Conservation (phyloP, 2,329 filamentous ascomycete genomes). For the Fusarium miscanthi region DNA sequence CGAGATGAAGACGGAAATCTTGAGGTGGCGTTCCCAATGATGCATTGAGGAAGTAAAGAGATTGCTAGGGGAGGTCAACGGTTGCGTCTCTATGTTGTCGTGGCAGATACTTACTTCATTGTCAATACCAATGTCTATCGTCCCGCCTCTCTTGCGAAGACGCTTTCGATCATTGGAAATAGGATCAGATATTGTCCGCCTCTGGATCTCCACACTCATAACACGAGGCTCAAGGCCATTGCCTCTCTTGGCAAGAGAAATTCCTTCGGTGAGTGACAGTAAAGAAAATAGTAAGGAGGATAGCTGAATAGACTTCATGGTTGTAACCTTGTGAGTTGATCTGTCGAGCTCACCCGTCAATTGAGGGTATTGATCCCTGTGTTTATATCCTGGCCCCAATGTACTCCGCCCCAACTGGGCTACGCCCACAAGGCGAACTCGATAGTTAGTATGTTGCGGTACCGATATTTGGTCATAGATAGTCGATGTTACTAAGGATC, state of each 20-base stretch:
- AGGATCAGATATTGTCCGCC: conserved; percentile 53
- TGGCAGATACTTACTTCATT: conserved; percentile 61
- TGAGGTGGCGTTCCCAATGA: conserved; percentile 72
- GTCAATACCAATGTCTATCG: conserved; percentile 60
- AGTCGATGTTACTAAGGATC: neutral
- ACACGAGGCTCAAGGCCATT: conserved; percentile 54
- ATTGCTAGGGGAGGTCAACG: conserved; percentile 56
- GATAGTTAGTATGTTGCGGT: neutral
- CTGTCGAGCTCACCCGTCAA: neutral
- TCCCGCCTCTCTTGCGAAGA: conserved; percentile 54
- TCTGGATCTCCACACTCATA: conserved; percentile 58
- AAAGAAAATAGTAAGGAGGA: conserved; percentile 42
- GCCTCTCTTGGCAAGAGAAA: conserved; percentile 45
- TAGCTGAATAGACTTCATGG: conserved; percentile 52
- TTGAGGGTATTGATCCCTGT: neutral
- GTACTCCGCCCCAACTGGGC: neutral
- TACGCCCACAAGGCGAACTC: neutral
- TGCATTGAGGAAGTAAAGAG: conserved; percentile 72
- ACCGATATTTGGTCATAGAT: conserved; percentile 15
- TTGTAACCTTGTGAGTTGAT: conserved; percentile 16
- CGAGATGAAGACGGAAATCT: conserved; percentile 67
- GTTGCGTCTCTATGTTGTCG: no score
- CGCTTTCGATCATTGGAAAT: conserved; percentile 58
- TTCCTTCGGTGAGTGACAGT: conserved; percentile 43
- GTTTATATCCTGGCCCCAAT: conserved; percentile 7